These are phyloP conservation scores for Trametes coccinea DNA, from an alignment of 768 basidiomycete genomes.

Conservation along the genomic window DNA sequence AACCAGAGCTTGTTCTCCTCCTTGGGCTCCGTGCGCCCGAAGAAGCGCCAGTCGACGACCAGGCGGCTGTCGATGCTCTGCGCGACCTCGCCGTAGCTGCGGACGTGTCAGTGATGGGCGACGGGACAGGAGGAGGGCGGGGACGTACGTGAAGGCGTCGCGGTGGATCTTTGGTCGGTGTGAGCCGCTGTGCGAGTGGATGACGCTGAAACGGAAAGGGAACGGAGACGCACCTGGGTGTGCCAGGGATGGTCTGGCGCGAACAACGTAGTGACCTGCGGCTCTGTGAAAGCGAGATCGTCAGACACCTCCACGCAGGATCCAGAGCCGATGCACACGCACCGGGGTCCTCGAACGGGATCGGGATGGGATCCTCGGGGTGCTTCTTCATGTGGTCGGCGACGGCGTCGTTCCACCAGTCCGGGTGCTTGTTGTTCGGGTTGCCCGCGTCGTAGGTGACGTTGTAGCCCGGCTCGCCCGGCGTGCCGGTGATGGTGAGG, in stretches of 20 bases:
- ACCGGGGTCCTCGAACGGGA: conserved; percentile 24
- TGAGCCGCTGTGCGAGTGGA: too few species aligned
- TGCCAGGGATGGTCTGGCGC: conserved; percentile 32
- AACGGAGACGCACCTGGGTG: conserved; percentile 18
- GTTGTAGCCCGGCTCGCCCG: background rate
- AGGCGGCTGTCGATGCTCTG: conserved; percentile 32
- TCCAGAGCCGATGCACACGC: background rate
- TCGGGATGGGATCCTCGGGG: conserved; percentile 28
- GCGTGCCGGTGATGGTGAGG: background rate
- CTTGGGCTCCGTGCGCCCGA: conserved; percentile 25
- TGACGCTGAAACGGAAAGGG: too few species aligned
- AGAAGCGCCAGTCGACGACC: conserved; percentile 36
- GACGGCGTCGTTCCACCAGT: conserved; percentile 27
- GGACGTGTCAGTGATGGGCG: background rate
- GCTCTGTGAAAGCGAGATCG: conserved; percentile 29
- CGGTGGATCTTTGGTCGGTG: conserved; percentile 32
- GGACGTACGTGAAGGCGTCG: conserved; percentile 33
- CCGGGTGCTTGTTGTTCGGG: conserved; percentile 3
- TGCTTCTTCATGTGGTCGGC: conserved; percentile 18
- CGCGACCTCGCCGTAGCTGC: conserved; percentile 35
- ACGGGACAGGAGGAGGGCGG: background rate
- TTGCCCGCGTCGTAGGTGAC: background rate
- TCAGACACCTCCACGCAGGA: background rate
- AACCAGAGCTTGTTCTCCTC: conserved; percentile 24
- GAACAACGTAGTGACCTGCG: conserved; percentile 32